Percentiles rank a stretch among this genome's conserved stretches.
These are phyloP conservation scores for Hemileccinum impolitum DNA, from an alignment of 768 basidiomycete species.

Conservation along the genomic window DNA sequence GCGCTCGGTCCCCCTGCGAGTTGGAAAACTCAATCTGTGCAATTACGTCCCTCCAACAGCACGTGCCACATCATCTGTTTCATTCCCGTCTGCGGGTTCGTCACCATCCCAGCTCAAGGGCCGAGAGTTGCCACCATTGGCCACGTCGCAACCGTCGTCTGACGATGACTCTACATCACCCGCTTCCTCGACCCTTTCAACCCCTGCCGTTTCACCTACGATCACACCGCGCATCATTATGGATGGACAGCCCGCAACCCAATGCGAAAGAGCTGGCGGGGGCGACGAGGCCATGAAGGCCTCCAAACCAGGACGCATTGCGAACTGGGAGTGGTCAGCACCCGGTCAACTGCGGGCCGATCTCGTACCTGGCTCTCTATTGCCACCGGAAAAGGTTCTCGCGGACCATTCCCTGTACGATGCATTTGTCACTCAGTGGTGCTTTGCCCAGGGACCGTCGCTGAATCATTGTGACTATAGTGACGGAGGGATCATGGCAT, in stretches of 20 bases:
- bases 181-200: slow-evolving; percentile 27
- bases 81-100: not conserved
- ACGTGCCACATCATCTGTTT: not conserved
- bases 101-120: not conserved
- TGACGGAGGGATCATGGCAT: slow-evolving; percentile 19
- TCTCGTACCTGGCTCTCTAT: slow-evolving; percentile 3
- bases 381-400: not conserved
- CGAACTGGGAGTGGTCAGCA: slow-evolving; percentile 26
- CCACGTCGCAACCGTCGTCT: not conserved
- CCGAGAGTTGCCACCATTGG: not conserved
- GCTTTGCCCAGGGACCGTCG: slow-evolving; percentile 52
- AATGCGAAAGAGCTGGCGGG: not conserved
- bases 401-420: slow-evolving; percentile 42
- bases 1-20: not conserved
- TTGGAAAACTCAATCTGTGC: slow-evolving; percentile 27
- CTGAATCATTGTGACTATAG: slow-evolving; percentile 16
- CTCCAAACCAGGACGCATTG: slow-evolving; percentile 2
- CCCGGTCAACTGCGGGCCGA: not conserved
- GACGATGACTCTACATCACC: slow-evolving; percentile 23
- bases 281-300: not conserved
- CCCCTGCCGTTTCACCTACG: slow-evolving; percentile 21
- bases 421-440: slow-evolving; percentile 65
- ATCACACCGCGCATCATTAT: slow-evolving; percentile 24
- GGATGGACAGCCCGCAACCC: slow-evolving; percentile 24
- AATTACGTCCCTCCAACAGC: slow-evolving; percentile 34